Base-by-base conservation (phyloP, 1,139 yeast genomes). In the Tardiomyces depauwii region DNA sequence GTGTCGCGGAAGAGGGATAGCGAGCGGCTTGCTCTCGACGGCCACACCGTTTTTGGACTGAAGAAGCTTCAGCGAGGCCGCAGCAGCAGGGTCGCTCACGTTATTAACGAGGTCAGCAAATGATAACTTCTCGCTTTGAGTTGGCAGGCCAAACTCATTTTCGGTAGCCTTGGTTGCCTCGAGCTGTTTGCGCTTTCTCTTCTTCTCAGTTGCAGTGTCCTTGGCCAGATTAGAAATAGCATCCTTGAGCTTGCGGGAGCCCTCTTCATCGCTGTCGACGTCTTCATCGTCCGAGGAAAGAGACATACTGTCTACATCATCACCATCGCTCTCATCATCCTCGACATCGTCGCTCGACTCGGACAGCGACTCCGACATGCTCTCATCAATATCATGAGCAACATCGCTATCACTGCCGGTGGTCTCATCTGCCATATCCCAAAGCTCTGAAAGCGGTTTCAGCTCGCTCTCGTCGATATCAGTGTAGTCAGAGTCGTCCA, bases 1-100 rank as follows among this genome's bases (percentile, higher is more conserved):
- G 55, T 94, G 76, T 55, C 77, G 78, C 1, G 97, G 95, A 46
- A 88, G 70, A 2, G 98, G 97, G 12, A 88, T 81, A 1, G 82
- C 74, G 46, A 88, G 68, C 1, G 93, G 71, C 50, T 71, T 68
- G 13, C 70, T 58, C 41, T 59, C 61, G 1, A 42, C 44, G 21
- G 47, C 47, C 38, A 49, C 45, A 9, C 46, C 49, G 21, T 41
- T 45, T 6, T 46, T 47, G 21, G 45, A 46, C 25, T 45, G 52
- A 16, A 51, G 43, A 45, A 45, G 50, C 67, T 70, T 45, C 51
- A 58, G 48, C 44, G 74, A 74, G 44, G 72, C 59, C 48, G 64
- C 53, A 13, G 75, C 62, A 13, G 66, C 63, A 32, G 70, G 58
- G 39, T 73, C 74, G 46, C 74, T 77, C 9, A 80, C 76, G 5